Conservation (phyloP, 2,329 filamentous ascomycete genomes). For the Alternaria triticina region DNA sequence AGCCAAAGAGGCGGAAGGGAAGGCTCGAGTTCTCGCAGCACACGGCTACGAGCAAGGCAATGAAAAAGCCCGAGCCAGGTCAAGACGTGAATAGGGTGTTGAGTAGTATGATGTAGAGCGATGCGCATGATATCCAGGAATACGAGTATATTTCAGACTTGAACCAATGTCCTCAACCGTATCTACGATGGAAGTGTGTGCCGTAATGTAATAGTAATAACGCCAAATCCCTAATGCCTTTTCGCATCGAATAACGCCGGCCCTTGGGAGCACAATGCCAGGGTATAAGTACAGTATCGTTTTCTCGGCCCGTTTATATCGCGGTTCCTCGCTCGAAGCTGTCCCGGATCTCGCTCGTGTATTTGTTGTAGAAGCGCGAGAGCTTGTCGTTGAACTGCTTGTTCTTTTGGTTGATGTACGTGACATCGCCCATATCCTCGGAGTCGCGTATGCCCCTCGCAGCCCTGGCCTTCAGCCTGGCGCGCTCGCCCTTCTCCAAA, state of each 20-base stretch:
- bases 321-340: constrained; percentile 97
- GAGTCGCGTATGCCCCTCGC: constrained; percentile 76
- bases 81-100: constrained; percentile 44
- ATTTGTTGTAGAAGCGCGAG: constrained; percentile 96
- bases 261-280: constrained; percentile 12
- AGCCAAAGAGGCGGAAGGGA: constrained; percentile 34
- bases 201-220: background rate
- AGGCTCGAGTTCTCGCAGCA: constrained; percentile 71
- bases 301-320: constrained; percentile 62
- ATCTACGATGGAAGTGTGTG: background rate
- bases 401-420: constrained; percentile 99
- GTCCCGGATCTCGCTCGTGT: constrained; percentile 94
- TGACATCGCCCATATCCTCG: constrained; percentile 83
- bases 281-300: constrained; percentile 31
- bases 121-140: constrained; percentile 15
- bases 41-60: constrained; percentile 53
- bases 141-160: background rate
- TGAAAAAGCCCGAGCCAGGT: constrained; percentile 41
- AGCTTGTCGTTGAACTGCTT: constrained; percentile 99
- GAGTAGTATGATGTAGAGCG: constrained; percentile 45
- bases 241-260: constrained; percentile 4
- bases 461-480: constrained; percentile 81
- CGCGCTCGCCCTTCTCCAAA: constrained; percentile 85
- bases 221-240: constrained; percentile 1
- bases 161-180: background rate